Evolutionary conservation across 169 alveolate genomes (phyloP).

Genomic region (Amoebophrya sp.): DNA sequence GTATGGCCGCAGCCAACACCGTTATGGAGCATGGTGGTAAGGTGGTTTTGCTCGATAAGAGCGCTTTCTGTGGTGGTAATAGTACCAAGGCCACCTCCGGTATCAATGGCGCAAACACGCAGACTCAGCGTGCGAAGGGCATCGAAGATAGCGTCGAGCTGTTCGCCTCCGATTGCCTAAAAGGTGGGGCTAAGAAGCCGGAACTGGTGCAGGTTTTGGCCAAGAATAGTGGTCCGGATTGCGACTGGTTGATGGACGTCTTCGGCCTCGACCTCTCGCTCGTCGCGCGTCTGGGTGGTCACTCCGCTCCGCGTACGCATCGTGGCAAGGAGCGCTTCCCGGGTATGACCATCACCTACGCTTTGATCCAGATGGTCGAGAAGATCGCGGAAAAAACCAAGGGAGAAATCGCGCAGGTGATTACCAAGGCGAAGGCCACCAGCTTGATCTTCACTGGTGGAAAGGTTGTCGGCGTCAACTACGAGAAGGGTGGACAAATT

Average conservation of each 20-base stretch:
- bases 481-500: slow-evolving; percentile 46
- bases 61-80: slow-evolving; percentile 39
- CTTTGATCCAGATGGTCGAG: slow-evolving; percentile 40
- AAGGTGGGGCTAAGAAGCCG: slow-evolving; percentile 53
- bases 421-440: slow-evolving; percentile 48
- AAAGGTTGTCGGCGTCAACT: background rate
- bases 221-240: slow-evolving; percentile 21
- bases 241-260: slow-evolving; percentile 51
- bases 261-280: slow-evolving; percentile 53
- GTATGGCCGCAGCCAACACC: slow-evolving; percentile 37
- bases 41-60: slow-evolving; percentile 36
- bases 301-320: slow-evolving; percentile 57
- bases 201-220: slow-evolving; percentile 45
- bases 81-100: slow-evolving; percentile 54
- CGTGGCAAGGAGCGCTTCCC: slow-evolving; percentile 51
- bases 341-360: slow-evolving; percentile 45
- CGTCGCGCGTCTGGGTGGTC: slow-evolving; percentile 61
- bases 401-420: slow-evolving; percentile 47
- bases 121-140: slow-evolving; percentile 40
- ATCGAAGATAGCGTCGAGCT: slow-evolving; percentile 42
- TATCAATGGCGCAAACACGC: slow-evolving; percentile 49
- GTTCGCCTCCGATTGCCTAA: slow-evolving; percentile 51
- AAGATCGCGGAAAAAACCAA: background rate
- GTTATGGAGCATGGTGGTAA: slow-evolving; percentile 41
- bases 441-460: slow-evolving; percentile 10